Conservation (phyloP, 306 rosid genomes). For the Glycyrrhiza uralensis region DNA sequence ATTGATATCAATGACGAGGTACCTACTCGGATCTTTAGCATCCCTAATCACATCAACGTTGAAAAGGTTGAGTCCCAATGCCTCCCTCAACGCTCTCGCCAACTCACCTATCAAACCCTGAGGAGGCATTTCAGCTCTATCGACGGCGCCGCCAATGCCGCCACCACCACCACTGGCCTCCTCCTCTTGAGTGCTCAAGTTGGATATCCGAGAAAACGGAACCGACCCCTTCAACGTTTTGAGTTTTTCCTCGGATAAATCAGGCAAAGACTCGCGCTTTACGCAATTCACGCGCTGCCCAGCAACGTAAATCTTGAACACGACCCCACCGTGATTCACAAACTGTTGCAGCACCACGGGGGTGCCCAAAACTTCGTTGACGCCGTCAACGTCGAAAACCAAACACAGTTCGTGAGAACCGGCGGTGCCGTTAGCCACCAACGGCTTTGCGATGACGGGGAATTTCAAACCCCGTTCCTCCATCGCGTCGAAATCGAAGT, state of each 20-base stretch:
- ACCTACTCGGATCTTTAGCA: conserved; percentile 23
- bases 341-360: conserved; percentile 61
- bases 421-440: conserved; percentile 25
- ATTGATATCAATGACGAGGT: conserved; percentile 63
- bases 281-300: conserved; percentile 52
- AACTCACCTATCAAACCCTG: conserved; percentile 33
- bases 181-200: not conserved
- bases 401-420: conserved; percentile 49
- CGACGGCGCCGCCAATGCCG: too few species aligned
- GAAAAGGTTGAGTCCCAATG: conserved; percentile 54
- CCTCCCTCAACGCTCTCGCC: conserved; percentile 38
- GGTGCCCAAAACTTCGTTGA: conserved; percentile 18
- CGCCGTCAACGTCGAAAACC: conserved; percentile 41
- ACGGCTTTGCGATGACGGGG: conserved; percentile 40
- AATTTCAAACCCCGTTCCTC: conserved; percentile 16
- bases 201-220: conserved; percentile 53
- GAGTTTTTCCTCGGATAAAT: conserved; percentile 31
- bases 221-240: conserved; percentile 18
- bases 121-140: conserved; percentile 44
- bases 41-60: conserved; percentile 66
- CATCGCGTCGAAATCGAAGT: not conserved
- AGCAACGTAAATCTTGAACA: conserved; percentile 70
- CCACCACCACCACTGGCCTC: not conserved
- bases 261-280: conserved; percentile 52
- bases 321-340: conserved; percentile 66